These are phyloP conservation scores for Volvariella volvacea DNA, from an alignment of 1,284 basidiomycete species.

Conservation along the genomic window DNA sequence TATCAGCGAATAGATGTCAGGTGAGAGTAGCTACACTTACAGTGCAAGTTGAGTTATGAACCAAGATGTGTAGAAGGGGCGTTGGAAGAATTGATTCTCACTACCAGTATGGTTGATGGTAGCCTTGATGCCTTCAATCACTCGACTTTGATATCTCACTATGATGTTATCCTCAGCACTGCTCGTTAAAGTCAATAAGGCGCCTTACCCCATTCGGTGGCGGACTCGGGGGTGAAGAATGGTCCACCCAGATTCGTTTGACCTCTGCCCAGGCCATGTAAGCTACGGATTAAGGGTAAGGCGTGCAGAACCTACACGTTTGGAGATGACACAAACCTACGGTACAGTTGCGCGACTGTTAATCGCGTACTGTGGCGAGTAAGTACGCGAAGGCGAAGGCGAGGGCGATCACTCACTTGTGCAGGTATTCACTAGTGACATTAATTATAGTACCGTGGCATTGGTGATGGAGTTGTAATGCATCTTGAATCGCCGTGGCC, in stretches of 20 bases:
- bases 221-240: constrained; percentile 58
- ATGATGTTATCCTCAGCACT: constrained; percentile 9
- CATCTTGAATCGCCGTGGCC: constrained; percentile 55
- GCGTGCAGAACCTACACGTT: constrained; percentile 14
- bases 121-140: constrained; percentile 47
- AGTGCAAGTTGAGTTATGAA: constrained; percentile 59
- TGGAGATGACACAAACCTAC: constrained; percentile 43
- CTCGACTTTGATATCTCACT: constrained; percentile 61
- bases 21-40: constrained; percentile 26
- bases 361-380: constrained; percentile 48
- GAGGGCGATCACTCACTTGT: constrained; percentile 48
- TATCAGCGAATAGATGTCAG: too few species aligned
- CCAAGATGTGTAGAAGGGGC: constrained; percentile 68
- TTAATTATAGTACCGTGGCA: constrained; percentile 63
- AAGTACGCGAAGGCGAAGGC: constrained; percentile 8
- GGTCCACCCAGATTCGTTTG: constrained; percentile 26
- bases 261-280: constrained; percentile 36
- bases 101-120: constrained; percentile 33
- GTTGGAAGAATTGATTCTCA: constrained; percentile 48
- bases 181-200: background rate
- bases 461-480: constrained; percentile 60
- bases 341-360: constrained; percentile 56
- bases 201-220: constrained; percentile 71
- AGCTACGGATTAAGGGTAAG: constrained; percentile 22
- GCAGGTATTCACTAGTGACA: constrained; percentile 63